phyloP scores from a whole-genome alignment of 768 basidiomycete species.

The Leccinellum luteum region DNA sequence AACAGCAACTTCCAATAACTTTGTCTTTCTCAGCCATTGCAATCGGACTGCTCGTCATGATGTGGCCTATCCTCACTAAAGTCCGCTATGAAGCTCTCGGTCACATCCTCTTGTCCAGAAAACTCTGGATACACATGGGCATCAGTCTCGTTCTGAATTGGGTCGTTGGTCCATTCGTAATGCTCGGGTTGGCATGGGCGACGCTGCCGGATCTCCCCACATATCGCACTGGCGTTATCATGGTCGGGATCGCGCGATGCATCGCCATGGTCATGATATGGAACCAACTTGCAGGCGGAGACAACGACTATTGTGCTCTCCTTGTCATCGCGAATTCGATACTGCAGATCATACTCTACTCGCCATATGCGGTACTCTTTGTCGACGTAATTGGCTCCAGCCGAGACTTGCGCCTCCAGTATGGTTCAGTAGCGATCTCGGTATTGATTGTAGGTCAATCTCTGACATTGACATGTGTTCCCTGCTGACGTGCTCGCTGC shows the following conservation, averaged over 20 bases:
- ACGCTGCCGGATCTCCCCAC: constrained; percentile 75
- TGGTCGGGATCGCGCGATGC: constrained; percentile 55
- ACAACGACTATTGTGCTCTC: constrained; percentile 72
- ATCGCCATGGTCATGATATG: constrained; percentile 78
- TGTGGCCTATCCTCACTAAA: constrained; percentile 80
- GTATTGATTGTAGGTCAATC: constrained; percentile 64
- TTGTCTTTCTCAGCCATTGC: constrained; percentile 56
- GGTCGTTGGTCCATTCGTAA: constrained; percentile 76
- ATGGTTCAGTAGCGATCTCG: constrained; percentile 59
- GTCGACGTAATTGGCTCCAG: constrained; percentile 64
- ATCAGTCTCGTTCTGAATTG: constrained; percentile 75
- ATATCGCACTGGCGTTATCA: constrained; percentile 76
- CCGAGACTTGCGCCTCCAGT: constrained; percentile 43
- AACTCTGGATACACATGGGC: constrained; percentile 64
- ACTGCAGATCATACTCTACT: constrained; percentile 68
- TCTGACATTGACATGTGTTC: not conserved
- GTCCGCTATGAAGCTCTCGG: constrained; percentile 76
- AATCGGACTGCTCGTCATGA: constrained; percentile 81
- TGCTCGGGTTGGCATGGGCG: constrained; percentile 86
- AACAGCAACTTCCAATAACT: not conserved
- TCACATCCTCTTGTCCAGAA: constrained; percentile 45
- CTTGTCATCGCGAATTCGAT: constrained; percentile 78
- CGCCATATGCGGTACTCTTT: constrained; percentile 72
- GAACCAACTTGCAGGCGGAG: constrained; percentile 71
- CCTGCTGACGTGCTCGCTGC: not conserved